Evolutionary conservation across 202 grass and related monocot species (phyloP), one percentile per base, ranked within the genome.

Genomic region (Digitaria exilis): DNA sequence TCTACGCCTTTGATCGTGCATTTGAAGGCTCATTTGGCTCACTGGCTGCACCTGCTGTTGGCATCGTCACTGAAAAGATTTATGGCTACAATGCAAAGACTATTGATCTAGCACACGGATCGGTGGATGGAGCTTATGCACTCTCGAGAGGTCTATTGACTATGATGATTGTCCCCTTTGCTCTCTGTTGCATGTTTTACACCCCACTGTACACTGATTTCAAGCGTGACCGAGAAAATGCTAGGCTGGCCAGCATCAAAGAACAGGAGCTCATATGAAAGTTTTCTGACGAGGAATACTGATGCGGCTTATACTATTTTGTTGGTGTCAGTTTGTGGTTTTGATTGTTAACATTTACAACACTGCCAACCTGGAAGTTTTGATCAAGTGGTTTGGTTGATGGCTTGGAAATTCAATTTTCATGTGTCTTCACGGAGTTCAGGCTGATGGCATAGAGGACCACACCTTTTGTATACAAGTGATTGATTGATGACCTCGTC

Each of bases 1-100:
- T 97, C 61, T 97, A 94, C 3, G 92, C 95, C 24, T 97, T 97
- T 16, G 95, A 97, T 58, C 95, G 92, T 11, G 90, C 92, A 24
- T 97, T 97, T 5, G 94, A 97, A 84, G 95, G 95, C 5, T 93
- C 92, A 0, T 97, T 97, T 52, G 65, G 92, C 19, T 97, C 95
- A 19, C 69, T 97, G 61, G 95, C 92, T 12, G 88, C 95, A 34
- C 95, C 92, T 25, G 88, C 90, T 6, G 95, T 94, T 14, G 95
- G 95, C 22, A 84, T 89, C 57, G 85, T 97, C 12, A 94, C 92
- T 0, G 92, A 97, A 78, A 97, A 84, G 79, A 65, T 97, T 1
- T 97, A 97, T 61, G 95, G 95, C 32, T 97, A 93, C 50, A 84
- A 97, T 17, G 35, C 90, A 0, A 93, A 97, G 76, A 86, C 90